A percentile compares a stretch with the other conserved stretches of the same genome.
phyloP scores from a whole-genome alignment of 2,329 filamentous ascomycete species.

The Fusarium napiforme region DNA sequence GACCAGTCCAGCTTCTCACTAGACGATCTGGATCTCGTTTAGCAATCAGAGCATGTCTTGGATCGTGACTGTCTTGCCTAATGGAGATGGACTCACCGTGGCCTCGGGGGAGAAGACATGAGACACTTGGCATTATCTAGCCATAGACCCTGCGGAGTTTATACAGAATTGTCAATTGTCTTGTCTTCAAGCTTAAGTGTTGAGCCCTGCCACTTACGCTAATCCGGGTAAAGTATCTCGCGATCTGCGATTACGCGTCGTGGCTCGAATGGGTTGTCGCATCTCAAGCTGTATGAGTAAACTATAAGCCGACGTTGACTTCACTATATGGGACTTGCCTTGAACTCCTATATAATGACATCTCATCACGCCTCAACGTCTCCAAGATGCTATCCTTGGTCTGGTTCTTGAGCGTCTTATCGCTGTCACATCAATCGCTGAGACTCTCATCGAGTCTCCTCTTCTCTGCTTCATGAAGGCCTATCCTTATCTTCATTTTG shows the following conservation, averaged over 20 bases:
- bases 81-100: neutral
- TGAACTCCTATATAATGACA: accelerated
- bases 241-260: neutral
- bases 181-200: too few species aligned
- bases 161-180: neutral
- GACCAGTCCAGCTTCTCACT: neutral
- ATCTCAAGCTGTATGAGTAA: neutral
- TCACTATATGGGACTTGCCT: accelerated
- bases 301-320: too few species aligned
- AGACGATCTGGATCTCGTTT: neutral
- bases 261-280: neutral
- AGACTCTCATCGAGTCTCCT: neutral
- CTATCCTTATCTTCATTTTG: neutral
- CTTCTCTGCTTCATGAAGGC: neutral
- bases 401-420: neutral
- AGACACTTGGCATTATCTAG: neutral
- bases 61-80: neutral
- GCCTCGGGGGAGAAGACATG: too few species aligned
- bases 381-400: too few species aligned
- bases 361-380: too few species aligned
- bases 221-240: neutral
- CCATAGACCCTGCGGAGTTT: too few species aligned
- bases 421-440: neutral
- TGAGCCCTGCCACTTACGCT: neutral
- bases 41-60: neutral